Conservation (phyloP, 1,139 yeast genomes). For the Suhomyces bribrorum region DNA sequence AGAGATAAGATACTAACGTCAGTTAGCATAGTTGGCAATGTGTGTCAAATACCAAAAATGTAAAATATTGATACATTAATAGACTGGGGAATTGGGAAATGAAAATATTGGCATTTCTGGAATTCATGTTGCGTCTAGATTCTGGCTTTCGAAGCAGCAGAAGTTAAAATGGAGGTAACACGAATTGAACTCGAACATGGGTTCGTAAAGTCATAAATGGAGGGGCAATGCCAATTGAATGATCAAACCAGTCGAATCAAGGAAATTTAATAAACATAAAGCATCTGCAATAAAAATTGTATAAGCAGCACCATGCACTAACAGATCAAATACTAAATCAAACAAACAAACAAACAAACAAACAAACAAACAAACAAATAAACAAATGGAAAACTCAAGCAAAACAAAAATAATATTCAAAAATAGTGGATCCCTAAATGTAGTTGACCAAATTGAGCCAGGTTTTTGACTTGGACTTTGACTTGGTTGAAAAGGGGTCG, state of each 20-base stretch:
- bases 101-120: constrained; percentile 1
- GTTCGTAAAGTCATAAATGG: constrained; percentile 8
- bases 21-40: neutral
- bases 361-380: constrained; percentile 4
- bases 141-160: constrained; percentile 2
- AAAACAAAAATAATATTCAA: neutral
- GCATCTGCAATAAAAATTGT: constrained; percentile 2
- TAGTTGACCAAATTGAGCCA: too few species aligned
- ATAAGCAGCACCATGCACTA: constrained; percentile 6
- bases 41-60: constrained; percentile 2
- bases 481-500: too few species aligned
- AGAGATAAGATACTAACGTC: neutral
- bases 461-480: too few species aligned
- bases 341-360: constrained; percentile 3
- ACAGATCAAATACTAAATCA: constrained; percentile 1
- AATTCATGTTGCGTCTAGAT: constrained; percentile 5
- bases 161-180: neutral
- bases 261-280: constrained; percentile 3
- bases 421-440: too few species aligned
- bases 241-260: constrained; percentile 15
- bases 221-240: constrained; percentile 8
- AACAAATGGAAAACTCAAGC: constrained; percentile 2
- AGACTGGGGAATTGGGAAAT: constrained; percentile 3
- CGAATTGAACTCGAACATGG: constrained; percentile 11
- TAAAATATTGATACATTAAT: constrained; percentile 1